phyloP scores from a whole-genome alignment of 1,139 yeast genomes.

The Pichia sp. region DNA sequence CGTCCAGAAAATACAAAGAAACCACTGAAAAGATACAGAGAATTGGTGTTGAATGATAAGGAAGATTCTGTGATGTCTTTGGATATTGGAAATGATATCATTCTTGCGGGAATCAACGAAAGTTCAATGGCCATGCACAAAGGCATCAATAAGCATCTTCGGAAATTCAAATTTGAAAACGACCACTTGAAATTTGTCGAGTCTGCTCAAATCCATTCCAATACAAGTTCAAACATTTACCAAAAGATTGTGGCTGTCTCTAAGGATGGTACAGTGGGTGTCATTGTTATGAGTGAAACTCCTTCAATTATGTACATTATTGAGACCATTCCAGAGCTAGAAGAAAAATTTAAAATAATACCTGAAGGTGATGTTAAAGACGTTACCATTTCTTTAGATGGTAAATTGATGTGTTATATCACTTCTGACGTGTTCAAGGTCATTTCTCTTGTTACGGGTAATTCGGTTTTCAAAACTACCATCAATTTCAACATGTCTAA shows the following conservation, averaged over 20 bases:
- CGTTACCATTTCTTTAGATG: conserved; percentile 39
- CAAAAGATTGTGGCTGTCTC: conserved; percentile 51
- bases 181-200: conserved; percentile 57
- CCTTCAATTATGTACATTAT: conserved; percentile 56
- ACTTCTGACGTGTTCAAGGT: conserved; percentile 48
- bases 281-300: conserved; percentile 50
- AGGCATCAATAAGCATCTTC: conserved; percentile 64
- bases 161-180: conserved; percentile 54
- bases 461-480: conserved; percentile 28
- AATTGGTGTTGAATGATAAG: conserved; percentile 48
- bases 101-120: conserved; percentile 72
- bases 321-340: conserved; percentile 43
- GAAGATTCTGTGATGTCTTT: conserved; percentile 75
- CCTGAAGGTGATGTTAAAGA: conserved; percentile 47
- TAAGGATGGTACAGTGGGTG: conserved; percentile 47
- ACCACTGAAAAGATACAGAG: conserved; percentile 53
- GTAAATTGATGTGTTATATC: conserved; percentile 47
- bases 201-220: conserved; percentile 40
- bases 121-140: conserved; percentile 43
- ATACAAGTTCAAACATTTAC: conserved; percentile 39
- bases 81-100: conserved; percentile 43
- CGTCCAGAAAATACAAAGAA: conserved; percentile 47
- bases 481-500: conserved; percentile 41
- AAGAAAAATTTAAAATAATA: conserved; percentile 42
- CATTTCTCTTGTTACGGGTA: conserved; percentile 39